A percentile compares a stretch with the other conserved stretches of the same genome.
Conservation (phyloP, 345 rosid species). For the Arabis alpina region DNA sequence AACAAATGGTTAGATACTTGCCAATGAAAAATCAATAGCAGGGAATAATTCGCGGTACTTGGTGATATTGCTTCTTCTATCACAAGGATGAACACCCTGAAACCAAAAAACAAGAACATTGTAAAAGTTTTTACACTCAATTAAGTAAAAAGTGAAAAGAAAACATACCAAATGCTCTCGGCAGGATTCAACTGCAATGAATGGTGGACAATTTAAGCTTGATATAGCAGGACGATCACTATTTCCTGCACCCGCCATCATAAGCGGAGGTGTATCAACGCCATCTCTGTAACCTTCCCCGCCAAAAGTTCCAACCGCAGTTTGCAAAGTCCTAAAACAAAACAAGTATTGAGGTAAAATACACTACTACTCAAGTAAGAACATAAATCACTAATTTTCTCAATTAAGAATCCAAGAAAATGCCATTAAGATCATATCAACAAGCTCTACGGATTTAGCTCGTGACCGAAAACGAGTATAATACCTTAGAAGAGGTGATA, state of each 20-base stretch:
- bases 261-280: conserved; percentile 51
- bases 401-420: neutral
- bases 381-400: neutral
- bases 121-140: neutral
- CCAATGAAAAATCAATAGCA: conserved; percentile 80
- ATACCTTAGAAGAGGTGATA: conserved; percentile 73
- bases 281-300: conserved; percentile 54
- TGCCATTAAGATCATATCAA: neutral
- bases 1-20: conserved; percentile 42
- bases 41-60: conserved; percentile 69
- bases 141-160: neutral
- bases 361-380: neutral
- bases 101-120: conserved; percentile 25
- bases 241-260: conserved; percentile 58
- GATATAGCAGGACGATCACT: conserved; percentile 58
- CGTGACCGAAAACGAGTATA: neutral
- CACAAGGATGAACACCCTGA: conserved; percentile 90
- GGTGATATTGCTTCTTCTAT: conserved; percentile 66
- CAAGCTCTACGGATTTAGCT: neutral
- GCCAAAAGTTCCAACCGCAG: conserved; percentile 76
- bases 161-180: conserved; percentile 68
- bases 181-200: conserved; percentile 65
- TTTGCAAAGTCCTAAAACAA: conserved; percentile 67
- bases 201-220: conserved; percentile 61
- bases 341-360: conserved; percentile 11